Conservation (phyloP, 495 filamentous ascomycete genomes). For the Tirmania nivea region DNA sequence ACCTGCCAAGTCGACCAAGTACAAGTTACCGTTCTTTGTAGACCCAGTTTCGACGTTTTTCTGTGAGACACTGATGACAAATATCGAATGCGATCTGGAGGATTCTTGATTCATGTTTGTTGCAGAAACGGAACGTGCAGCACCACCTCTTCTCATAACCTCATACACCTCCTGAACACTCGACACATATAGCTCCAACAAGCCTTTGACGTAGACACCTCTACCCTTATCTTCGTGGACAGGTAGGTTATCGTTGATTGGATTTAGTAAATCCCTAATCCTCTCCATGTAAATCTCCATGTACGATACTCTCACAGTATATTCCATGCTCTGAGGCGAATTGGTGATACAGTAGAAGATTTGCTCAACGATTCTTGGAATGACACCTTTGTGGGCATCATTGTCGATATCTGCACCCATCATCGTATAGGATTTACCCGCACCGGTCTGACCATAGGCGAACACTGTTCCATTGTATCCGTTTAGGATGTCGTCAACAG, state of each 20-base stretch:
- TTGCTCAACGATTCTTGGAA: conserved; percentile 91
- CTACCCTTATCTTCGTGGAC: conserved; percentile 92
- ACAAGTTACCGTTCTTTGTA: conserved; percentile 86
- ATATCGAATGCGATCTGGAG: conserved; percentile 94
- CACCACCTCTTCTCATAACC: conserved; percentile 83
- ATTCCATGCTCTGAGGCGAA: conserved; percentile 85
- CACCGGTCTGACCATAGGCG: conserved; percentile 94
- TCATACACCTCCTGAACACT: conserved; percentile 92
- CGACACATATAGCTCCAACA: conserved; percentile 86
- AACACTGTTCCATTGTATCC: conserved; percentile 99
- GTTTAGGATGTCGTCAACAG: conserved; percentile 93
- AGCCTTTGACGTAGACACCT: conserved; percentile 90
- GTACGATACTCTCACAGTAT: conserved; percentile 91
- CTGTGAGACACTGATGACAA: conserved; percentile 89
- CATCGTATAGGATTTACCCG: conserved; percentile 98
- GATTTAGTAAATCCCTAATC: conserved; percentile 78
- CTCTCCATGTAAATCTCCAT: conserved; percentile 99
- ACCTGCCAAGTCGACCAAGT: conserved; percentile 92
- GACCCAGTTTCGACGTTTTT: conserved; percentile 97
- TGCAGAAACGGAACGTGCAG: conserved; percentile 76
- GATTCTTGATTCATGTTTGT: conserved; percentile 99
- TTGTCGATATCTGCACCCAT: conserved; percentile 96
- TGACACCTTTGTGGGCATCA: conserved; percentile 71
- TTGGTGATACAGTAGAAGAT: conserved; percentile 87
- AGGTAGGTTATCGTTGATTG: conserved; percentile 86